Base-by-base conservation (phyloP, 176 grass and related monocot species). In the bread wheat (Triticum aestivum) region DNA sequence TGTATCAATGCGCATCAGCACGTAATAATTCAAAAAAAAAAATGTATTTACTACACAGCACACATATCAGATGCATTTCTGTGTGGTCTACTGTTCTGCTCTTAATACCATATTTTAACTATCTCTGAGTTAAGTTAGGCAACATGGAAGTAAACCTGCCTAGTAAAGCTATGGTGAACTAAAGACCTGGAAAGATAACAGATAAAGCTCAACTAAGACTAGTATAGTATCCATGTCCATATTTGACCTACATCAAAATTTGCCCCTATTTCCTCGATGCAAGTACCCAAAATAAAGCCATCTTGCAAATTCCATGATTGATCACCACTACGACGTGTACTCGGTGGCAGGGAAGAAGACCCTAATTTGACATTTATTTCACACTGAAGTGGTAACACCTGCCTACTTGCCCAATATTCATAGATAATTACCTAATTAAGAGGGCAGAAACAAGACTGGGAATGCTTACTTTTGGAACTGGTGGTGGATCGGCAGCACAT, bases 401-500 rank as follows among this genome's bases (percentile, higher is more conserved):
- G 4, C 5, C 18, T 37, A 37, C 51, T 38, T 61, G 9, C 24
- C 8, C 2, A 13, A 23, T 67, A 54, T 56, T 66, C 26, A 74
- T 73, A 67, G 8, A 29, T 17, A 79, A 33, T 34, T 74, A 30
- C 4, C 13, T 24, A 75, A 39, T 59, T 68, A 80, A 85, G 73
- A 7, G 17, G n/a, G 30, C n/a, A 78, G 1, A 45, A 80, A 47
- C 3, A 80, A 84, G 77, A 74, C 20, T 10, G 2, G 0, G 3
- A 86, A 5, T 27, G 29, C 77, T 89, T 83, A 98, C 96, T 89
- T 95, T 92, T 51, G 97, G 92, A 81, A 99, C 84, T 51, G 92
- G 94, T 12, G 92, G 90, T 69, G 94, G 87, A 34, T 86, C 82
- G 5, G 81, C 86, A 42, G 77, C 77, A 12, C 97, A 99, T 42